These are phyloP conservation scores for Fragaria vesca DNA, from an alignment of 306 rosid species.

Conservation along the genomic window DNA sequence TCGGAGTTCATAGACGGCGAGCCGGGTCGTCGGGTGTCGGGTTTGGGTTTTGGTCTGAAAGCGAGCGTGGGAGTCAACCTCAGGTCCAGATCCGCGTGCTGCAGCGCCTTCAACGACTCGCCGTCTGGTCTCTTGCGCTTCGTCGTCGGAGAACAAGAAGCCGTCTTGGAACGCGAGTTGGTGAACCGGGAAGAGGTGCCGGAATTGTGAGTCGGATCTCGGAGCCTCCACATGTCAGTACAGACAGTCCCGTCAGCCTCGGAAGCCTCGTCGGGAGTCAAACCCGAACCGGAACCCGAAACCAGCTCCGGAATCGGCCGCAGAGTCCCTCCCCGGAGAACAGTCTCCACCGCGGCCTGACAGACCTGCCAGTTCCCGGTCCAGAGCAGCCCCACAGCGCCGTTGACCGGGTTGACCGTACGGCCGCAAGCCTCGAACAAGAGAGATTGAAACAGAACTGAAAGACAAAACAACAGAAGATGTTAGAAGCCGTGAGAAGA, in stretches of 20 bases:
- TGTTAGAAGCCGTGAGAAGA: background rate
- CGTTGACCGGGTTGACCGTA: slow-evolving; percentile 81
- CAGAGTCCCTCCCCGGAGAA: slow-evolving; percentile 68
- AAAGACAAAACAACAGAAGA: background rate
- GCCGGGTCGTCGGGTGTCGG: slow-evolving; percentile 57
- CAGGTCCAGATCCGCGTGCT: slow-evolving; percentile 65
- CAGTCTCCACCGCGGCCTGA: slow-evolving; percentile 86
- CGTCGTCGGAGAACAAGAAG: slow-evolving; percentile 34
- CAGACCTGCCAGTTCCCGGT: slow-evolving; percentile 91
- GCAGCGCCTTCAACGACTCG: slow-evolving; percentile 29
- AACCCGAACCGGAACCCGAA: slow-evolving; percentile 1
- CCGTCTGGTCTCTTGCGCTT: slow-evolving; percentile 60
- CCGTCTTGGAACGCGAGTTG: slow-evolving; percentile 38
- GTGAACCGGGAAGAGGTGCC: slow-evolving; percentile 38
- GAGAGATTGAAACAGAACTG: slow-evolving; percentile 82
- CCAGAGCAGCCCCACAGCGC: slow-evolving; percentile 84
- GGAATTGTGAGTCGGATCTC: slow-evolving; percentile 38
- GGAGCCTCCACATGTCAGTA: slow-evolving; percentile 46
- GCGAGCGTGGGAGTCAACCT: slow-evolving; percentile 52
- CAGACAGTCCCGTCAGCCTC: slow-evolving; percentile 60
- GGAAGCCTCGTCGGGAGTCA: slow-evolving; percentile 50
- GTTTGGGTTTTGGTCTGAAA: slow-evolving; percentile 31
- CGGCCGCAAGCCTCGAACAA: slow-evolving; percentile 86
- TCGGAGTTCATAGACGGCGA: slow-evolving; percentile 91
- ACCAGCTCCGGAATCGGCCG: slow-evolving; percentile 60